phyloP scores from a whole-genome alignment of 2,329 filamentous ascomycete species.

The Tolypocladium guangdongense region DNA sequence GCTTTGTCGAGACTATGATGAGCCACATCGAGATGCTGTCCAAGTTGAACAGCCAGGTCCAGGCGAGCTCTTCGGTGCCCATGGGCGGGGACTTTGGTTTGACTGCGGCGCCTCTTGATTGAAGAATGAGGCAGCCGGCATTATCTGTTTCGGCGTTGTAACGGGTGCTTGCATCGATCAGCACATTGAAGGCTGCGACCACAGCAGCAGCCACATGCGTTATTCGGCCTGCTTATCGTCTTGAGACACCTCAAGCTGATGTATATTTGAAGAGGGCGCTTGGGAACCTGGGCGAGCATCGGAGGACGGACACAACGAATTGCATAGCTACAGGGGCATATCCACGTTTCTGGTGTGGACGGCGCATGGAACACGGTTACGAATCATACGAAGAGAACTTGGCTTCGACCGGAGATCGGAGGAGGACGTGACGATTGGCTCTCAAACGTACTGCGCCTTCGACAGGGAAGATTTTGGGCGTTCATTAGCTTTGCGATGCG shows the following conservation, averaged over 20 bases:
- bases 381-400: not conserved
- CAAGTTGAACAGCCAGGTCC: constrained; percentile 21
- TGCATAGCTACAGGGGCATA: not conserved
- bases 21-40: constrained; percentile 30
- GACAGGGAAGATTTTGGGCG: not conserved
- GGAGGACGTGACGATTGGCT: no score
- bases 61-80: constrained; percentile 15
- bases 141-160: not conserved
- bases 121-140: constrained; percentile 1
- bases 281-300: not conserved
- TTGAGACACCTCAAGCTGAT: not conserved
- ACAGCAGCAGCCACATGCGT: not conserved
- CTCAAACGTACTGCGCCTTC: not conserved
- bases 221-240: not conserved
- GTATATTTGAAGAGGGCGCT: not conserved
- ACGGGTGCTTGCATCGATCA: not conserved
- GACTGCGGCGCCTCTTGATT: constrained; percentile 21
- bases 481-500: no score
- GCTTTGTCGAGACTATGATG: constrained; percentile 24
- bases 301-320: not conserved
- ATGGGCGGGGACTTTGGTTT: constrained; percentile 20
- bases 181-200: not conserved
- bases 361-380: not conserved
- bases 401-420: not conserved
- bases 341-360: not conserved